Evolutionary conservation across 2,329 filamentous ascomycete species (phyloP).

Genomic region (Talaromyces sp.): DNA sequence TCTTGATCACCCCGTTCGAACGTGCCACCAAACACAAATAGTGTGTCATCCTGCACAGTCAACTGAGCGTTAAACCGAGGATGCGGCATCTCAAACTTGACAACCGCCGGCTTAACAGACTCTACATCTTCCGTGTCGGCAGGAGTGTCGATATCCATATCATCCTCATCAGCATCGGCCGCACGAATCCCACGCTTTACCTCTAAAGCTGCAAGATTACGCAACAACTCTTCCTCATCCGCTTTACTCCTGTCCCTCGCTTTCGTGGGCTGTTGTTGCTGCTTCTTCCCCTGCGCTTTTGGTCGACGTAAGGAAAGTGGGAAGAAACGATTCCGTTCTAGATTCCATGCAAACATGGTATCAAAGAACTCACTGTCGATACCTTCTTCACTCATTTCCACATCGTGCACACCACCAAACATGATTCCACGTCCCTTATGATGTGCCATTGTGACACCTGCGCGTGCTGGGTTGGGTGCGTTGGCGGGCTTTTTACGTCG

Average conservation of each 20-base stretch:
- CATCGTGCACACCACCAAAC: conserved; percentile 92
- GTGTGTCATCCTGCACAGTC: conserved; percentile 83
- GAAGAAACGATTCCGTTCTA: conserved; percentile 94
- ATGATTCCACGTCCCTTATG: conserved; percentile 90
- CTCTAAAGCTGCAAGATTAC: conserved; percentile 81
- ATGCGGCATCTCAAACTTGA: conserved; percentile 81
- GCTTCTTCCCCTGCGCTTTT: conserved; percentile 63
- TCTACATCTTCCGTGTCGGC: conserved; percentile 51
- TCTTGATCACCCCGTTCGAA: conserved; percentile 94
- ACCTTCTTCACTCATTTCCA: conserved; percentile 85
- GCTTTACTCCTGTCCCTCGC: conserved; percentile 71
- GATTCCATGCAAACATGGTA: conserved; percentile 84
- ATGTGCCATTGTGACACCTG: conserved; percentile 88
- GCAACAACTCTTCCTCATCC: conserved; percentile 84
- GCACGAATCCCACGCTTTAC: conserved; percentile 64
- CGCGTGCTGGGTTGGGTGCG: conserved; percentile 74
- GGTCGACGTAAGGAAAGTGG: conserved; percentile 73
- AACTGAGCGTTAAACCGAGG: conserved; percentile 86
- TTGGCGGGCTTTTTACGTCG: conserved; percentile 89
- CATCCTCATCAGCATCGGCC: conserved; percentile 42
- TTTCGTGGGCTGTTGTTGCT: conserved; percentile 45
- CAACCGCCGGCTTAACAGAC: conserved; percentile 57
- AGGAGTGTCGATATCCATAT: conserved; percentile 36
- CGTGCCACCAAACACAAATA: conserved; percentile 93
- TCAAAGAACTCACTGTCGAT: conserved; percentile 99